A percentile compares a stretch with the other conserved stretches of the same genome.
These are phyloP conservation scores for Gossypium rotundifolium DNA, from an alignment of 345 rosid species.

Conservation along the genomic window DNA sequence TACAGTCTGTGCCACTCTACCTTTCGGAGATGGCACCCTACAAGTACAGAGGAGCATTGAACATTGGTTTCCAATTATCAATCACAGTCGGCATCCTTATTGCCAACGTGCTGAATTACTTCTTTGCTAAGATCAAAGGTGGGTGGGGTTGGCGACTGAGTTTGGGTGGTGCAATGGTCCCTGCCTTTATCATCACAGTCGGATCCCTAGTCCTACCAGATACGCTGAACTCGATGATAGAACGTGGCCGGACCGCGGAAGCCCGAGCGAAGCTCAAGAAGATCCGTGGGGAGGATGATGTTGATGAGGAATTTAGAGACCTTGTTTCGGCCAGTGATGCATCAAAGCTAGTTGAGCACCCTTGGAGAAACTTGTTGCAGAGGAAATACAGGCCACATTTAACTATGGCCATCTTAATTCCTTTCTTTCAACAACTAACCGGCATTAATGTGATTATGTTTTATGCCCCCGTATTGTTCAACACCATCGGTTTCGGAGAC, in stretches of 20 bases:
- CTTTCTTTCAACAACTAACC: conserved; percentile 79
- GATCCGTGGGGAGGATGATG: conserved; percentile 63
- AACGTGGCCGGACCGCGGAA: conserved; percentile 57
- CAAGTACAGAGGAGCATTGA: conserved; percentile 82
- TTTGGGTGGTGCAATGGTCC: conserved; percentile 92
- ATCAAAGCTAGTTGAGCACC: conserved; percentile 62
- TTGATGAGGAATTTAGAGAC: conserved; percentile 70
- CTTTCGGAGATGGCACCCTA: conserved; percentile 98
- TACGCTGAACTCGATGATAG: conserved; percentile 92
- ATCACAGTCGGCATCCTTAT: conserved; percentile 81
- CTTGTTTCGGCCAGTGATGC: conserved; percentile 69
- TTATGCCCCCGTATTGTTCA: conserved; percentile 81
- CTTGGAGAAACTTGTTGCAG: conserved; percentile 74
- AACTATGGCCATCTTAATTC: conserved; percentile 64
- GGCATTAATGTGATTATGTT: conserved; percentile 89
- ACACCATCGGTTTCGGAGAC: conserved; percentile 62
- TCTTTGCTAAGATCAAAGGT: conserved; percentile 73
- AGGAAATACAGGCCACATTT: conserved; percentile 84
- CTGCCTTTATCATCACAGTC: conserved; percentile 69
- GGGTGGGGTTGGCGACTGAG: conserved; percentile 97
- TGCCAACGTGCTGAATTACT: conserved; percentile 75
- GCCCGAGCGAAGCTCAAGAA: conserved; percentile 49
- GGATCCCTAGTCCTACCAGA: conserved; percentile 86
- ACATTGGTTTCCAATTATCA: conserved; percentile 87
- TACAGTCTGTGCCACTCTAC: conserved; percentile 91